Evolutionary conservation across 2,329 filamentous ascomycete genomes (phyloP).

Genomic region (Diaporthe destruens): DNA sequence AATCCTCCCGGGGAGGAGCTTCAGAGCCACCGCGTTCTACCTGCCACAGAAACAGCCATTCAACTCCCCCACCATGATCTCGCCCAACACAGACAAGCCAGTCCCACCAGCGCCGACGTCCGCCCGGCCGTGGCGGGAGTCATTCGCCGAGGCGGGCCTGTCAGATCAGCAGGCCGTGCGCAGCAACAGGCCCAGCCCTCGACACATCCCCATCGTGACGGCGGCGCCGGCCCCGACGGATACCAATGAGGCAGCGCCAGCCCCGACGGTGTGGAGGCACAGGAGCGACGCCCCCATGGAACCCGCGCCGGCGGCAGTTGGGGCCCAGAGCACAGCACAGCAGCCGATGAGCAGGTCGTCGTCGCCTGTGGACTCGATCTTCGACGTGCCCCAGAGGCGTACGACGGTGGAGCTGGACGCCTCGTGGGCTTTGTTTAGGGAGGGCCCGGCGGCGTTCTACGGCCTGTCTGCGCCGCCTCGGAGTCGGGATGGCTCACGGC

Average conservation of each 20-base stretch:
- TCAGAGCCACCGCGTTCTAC: not conserved
- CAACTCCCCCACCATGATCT: not conserved
- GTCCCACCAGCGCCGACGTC: conserved; percentile 24
- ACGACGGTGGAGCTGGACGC: conserved; percentile 13
- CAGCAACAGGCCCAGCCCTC: not conserved
- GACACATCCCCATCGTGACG: not conserved
- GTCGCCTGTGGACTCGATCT: conserved; percentile 31
- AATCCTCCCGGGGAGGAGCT: not conserved
- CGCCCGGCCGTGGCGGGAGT: conserved; percentile 13
- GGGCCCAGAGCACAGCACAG: not conserved
- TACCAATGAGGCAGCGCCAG: conserved; percentile 5
- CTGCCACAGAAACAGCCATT: conserved; percentile 5
- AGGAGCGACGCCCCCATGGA: not conserved
- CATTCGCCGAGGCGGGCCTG: conserved; percentile 13
- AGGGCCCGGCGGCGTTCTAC: conserved; percentile 21
- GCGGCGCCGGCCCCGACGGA: too few relatives aligned
- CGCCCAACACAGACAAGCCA: conserved; percentile 26
- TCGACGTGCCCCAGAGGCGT: conserved; percentile 19
- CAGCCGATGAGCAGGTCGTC: not conserved
- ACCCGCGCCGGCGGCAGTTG: not conserved
- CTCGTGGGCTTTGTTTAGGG: conserved; percentile 17
- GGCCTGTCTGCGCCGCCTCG: conserved; percentile 32
- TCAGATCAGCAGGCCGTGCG: not conserved
- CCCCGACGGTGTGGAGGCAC: conserved; percentile 18
- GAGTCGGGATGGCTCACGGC: conserved; percentile 29